Percentiles rank a stretch among this genome's conserved stretches.
Evolutionary conservation across 352 stramenopile genomes (phyloP).

Genomic region (Globisporangium middletonii): DNA sequence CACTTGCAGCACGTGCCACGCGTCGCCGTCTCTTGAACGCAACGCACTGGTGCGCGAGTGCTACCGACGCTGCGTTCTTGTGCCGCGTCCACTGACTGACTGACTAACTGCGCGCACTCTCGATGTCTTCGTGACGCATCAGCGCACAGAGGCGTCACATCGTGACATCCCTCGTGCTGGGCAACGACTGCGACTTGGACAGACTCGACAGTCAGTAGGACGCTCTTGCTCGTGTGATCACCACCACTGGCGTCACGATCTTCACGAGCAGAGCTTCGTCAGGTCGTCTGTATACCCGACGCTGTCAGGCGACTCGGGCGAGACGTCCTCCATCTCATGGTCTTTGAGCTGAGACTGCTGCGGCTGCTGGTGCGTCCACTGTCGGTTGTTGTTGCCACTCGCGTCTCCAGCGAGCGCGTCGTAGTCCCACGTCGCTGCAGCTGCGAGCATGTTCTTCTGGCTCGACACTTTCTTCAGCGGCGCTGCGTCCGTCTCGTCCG

Average conservation of each 20-base stretch:
- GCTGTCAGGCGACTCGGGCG: constrained; percentile 22
- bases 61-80: no score
- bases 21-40: no score
- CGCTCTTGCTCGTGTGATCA: neutral
- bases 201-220: neutral
- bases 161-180: no score
- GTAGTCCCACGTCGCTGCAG: constrained; percentile 14
- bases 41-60: no score
- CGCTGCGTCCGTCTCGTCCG: constrained; percentile 9
- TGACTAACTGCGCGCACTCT: no score
- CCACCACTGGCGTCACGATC: neutral
- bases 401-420: neutral
- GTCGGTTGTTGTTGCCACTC: constrained; percentile 7
- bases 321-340: constrained; percentile 47
- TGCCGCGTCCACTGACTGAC: no score
- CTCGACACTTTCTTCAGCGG: constrained; percentile 69
- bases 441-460: constrained; percentile 48
- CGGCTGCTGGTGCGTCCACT: neutral
- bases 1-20: no score
- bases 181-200: neutral
- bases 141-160: no score
- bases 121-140: no score
- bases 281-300: constrained; percentile 13
- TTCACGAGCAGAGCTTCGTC: constrained; percentile 11
- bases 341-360: constrained; percentile 15